Evolutionary conservation across 148 eudicot species (phyloP).

Genomic region (Linanthus parryae): DNA sequence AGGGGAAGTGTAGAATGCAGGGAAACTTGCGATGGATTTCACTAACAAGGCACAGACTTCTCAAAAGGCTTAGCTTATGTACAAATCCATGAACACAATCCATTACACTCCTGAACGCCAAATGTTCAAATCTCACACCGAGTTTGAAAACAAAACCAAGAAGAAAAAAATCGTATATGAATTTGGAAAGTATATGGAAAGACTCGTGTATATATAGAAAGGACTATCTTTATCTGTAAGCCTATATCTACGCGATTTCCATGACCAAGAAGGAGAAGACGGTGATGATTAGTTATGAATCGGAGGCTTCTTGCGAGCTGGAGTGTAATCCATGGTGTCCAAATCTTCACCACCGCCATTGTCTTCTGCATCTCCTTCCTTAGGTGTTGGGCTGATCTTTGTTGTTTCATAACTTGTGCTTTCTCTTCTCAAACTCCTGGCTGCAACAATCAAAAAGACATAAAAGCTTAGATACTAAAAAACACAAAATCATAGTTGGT

Average conservation of each 20-base stretch:
- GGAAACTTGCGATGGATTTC: no score
- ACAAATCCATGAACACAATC: no score
- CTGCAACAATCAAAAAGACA: neutral
- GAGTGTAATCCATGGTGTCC: conserved; percentile 9
- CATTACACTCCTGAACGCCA: no score
- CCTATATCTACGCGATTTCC: no score
- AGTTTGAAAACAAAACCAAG: neutral
- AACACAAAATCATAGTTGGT: no score
- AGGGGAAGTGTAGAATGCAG: no score
- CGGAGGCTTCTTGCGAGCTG: conserved; percentile 10
- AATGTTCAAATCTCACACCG: no score
- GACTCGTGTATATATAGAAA: no score
- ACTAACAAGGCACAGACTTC: no score
- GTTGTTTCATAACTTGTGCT: neutral
- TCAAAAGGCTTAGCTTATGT: no score
- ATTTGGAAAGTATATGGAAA: neutral
- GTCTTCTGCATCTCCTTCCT: neutral
- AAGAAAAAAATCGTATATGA: neutral
- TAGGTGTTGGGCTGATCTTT: neutral
- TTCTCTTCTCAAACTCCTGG: neutral
- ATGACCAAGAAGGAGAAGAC: no score
- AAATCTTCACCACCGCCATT: neutral
- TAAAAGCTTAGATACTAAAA: neutral
- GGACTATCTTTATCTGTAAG: no score
- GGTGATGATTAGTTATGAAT: conserved; percentile 15